Conservation (phyloP, 179 eudicot genomes). For the Pouteria campechiana region DNA sequence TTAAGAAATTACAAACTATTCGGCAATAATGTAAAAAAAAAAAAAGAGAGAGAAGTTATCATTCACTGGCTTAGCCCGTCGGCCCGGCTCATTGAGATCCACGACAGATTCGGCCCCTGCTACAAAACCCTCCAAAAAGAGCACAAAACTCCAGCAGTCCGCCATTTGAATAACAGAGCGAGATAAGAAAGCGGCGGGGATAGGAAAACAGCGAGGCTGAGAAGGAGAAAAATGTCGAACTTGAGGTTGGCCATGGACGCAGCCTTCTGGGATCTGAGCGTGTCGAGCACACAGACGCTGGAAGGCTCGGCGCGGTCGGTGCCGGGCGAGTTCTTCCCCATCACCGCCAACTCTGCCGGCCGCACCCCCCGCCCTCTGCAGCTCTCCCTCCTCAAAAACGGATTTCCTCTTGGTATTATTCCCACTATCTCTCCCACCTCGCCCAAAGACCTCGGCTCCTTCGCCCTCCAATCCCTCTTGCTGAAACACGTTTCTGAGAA, state of each 20-base stretch:
- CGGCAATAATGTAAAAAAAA: no score
- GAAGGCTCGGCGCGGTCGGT: constrained; percentile 49
- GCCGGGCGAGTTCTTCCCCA: constrained; percentile 59
- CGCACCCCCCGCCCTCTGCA: constrained; percentile 46
- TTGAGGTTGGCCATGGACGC: constrained; percentile 75
- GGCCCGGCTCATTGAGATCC: no score
- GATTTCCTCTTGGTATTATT: constrained; percentile 70
- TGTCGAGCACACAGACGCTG: constrained; percentile 44
- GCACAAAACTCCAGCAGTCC: no score
- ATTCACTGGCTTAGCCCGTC: no score
- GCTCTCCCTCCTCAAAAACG: constrained; percentile 41
- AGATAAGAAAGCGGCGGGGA: no score
- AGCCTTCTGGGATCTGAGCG: constrained; percentile 53
- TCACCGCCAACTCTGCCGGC: constrained; percentile 51
- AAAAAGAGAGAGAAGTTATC: no score
- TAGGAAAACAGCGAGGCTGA: no score
- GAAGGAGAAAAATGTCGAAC: constrained; percentile 42
- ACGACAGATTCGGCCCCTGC: no score
- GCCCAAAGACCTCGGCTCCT: constrained; percentile 35
- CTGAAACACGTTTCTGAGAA: constrained; percentile 20
- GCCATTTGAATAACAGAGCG: no score
- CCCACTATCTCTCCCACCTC: constrained; percentile 41
- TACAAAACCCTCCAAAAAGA: no score
- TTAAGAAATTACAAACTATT: no score
- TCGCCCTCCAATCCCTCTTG: constrained; percentile 61